A percentile compares a stretch with the other conserved stretches of the same genome.
Evolutionary conservation across 495 filamentous ascomycete species (phyloP).

Genomic region (Sabuloglossum arenarium): DNA sequence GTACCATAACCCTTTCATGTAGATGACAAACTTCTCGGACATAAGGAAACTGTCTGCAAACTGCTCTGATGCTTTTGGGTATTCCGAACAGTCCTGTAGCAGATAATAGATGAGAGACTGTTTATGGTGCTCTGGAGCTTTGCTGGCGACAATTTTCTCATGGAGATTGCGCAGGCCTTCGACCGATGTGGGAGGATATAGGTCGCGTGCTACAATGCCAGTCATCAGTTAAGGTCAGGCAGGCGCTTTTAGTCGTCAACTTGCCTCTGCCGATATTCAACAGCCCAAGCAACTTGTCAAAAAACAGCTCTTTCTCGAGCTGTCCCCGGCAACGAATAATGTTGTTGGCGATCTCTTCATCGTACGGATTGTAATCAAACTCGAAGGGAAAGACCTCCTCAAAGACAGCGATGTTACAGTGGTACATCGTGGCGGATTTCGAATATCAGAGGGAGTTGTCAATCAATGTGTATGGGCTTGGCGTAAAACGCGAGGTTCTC

Average conservation of each 20-base stretch:
- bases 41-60: slow-evolving; percentile 34
- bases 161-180: slow-evolving; percentile 42
- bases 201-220: slow-evolving; percentile 24
- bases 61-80: slow-evolving; percentile 23
- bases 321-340: slow-evolving; percentile 40
- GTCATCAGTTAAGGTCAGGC: slow-evolving; percentile 2
- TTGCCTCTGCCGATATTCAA: slow-evolving; percentile 48
- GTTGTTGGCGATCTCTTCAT: slow-evolving; percentile 29
- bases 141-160: slow-evolving; percentile 35
- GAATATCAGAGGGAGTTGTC: no score
- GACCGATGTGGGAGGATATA: slow-evolving; percentile 50
- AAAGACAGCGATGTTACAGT: slow-evolving; percentile 28
- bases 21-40: slow-evolving; percentile 47
- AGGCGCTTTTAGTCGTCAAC: background rate
- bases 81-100: slow-evolving; percentile 45
- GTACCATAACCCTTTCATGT: slow-evolving; percentile 65
- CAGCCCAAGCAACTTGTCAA: slow-evolving; percentile 50
- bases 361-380: slow-evolving; percentile 35
- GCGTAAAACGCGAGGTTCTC: background rate
- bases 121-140: slow-evolving; percentile 46
- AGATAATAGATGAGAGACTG: slow-evolving; percentile 64
- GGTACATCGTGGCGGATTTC: background rate
- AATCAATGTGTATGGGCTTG: no score
- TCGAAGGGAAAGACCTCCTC: slow-evolving; percentile 41
- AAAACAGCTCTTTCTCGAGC: slow-evolving; percentile 47